Percentiles rank a stretch among this genome's conserved stretches.
These are phyloP conservation scores for Chaetomium globosum DNA, from an alignment of 2,329 filamentous ascomycete species.

Conservation along the genomic window DNA sequence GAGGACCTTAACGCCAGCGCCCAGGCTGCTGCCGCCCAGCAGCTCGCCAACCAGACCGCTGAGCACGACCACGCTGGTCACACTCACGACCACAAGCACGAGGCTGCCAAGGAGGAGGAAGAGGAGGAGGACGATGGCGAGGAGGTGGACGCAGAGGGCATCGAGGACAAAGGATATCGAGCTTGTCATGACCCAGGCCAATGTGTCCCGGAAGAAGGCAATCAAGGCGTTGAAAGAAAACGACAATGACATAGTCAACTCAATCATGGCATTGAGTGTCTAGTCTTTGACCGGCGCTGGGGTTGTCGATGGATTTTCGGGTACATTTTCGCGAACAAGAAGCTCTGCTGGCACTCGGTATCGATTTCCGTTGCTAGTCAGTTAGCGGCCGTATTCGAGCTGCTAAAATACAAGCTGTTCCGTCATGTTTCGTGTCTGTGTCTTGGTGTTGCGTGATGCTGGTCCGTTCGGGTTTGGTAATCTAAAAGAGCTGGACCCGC, in stretches of 20 bases:
- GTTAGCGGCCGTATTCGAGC: background rate
- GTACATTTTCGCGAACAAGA: slow-evolving; percentile 20
- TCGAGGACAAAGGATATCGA: slow-evolving; percentile 99
- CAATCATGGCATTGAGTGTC: slow-evolving; percentile 97
- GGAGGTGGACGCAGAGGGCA: slow-evolving; percentile 89
- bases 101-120: slow-evolving; percentile 73
- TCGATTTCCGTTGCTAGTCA: slow-evolving; percentile 18
- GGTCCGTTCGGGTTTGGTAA: background rate
- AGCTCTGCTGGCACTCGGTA: slow-evolving; percentile 10
- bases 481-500: background rate
- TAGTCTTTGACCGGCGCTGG: slow-evolving; percentile 45
- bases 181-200: slow-evolving; percentile 97
- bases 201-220: slow-evolving; percentile 95
- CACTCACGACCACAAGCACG: slow-evolving; percentile 64
- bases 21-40: slow-evolving; percentile 92
- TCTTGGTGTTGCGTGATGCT: slow-evolving; percentile 1
- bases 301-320: slow-evolving; percentile 9
- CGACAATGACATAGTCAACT: slow-evolving; percentile 99
- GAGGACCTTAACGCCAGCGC: slow-evolving; percentile 99
- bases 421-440: background rate
- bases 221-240: slow-evolving; percentile 99
- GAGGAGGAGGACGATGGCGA: slow-evolving; percentile 93
- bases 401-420: slow-evolving; percentile 17
- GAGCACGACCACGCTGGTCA: slow-evolving; percentile 71
- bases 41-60: slow-evolving; percentile 77